phyloP scores from a whole-genome alignment of 768 basidiomycete genomes.

The Boletus reticulatus region DNA sequence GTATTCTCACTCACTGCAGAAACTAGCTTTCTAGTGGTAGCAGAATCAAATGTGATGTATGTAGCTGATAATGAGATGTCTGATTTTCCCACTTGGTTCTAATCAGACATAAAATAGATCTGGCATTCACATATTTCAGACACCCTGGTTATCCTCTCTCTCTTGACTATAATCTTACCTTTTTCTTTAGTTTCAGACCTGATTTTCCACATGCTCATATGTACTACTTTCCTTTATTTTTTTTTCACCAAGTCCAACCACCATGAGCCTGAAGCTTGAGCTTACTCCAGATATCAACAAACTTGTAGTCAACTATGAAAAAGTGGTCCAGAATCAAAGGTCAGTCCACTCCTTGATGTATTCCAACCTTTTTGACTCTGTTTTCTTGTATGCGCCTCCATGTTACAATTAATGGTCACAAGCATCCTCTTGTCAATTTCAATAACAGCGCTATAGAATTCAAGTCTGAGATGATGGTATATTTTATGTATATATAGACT shows the following conservation, averaged over 20 bases:
- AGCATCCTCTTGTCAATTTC: no score
- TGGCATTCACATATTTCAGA: background rate
- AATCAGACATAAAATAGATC: background rate
- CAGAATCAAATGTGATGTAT: no score
- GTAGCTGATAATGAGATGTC: no score
- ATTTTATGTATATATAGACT: no score
- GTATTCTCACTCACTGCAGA: no score
- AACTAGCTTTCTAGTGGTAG: no score
- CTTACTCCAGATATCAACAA: background rate
- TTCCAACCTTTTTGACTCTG: no score
- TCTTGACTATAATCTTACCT: background rate
- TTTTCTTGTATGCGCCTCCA: no score
- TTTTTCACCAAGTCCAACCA: background rate
- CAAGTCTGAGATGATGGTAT: no score
- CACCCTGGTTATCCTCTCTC: background rate
- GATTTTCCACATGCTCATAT: background rate
- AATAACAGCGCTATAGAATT: no score
- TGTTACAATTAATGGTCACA: no score
- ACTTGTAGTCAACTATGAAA: background rate
- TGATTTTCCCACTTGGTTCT: background rate
- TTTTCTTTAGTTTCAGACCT: background rate
- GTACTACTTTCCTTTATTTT: background rate
- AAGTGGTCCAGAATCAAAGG: background rate
- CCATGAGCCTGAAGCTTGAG: background rate
- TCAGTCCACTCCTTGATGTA: background rate